These are phyloP conservation scores for Pyracantha coccinea DNA, from an alignment of 331 rosid genomes.

Conservation along the genomic window DNA sequence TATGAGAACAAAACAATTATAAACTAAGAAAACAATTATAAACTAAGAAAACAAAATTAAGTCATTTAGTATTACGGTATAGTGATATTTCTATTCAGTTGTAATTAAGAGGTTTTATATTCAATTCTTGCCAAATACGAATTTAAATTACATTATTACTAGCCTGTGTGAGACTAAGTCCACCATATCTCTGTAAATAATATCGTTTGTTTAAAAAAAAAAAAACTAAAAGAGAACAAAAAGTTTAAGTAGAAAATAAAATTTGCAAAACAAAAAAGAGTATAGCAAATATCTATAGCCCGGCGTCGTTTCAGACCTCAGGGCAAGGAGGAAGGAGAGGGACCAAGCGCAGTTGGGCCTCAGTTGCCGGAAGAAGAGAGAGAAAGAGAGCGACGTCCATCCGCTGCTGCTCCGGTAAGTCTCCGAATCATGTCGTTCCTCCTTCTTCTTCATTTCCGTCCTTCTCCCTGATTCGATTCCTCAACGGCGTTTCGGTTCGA, in stretches of 20 bases:
- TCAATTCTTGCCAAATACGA: fast-evolving
- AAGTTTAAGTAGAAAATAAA: no score
- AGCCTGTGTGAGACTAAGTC: fast-evolving
- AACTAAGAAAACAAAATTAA: no score
- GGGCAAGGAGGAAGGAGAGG: neutral
- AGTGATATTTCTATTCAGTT: fast-evolving
- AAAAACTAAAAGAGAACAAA: no score
- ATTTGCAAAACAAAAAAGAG: neutral
- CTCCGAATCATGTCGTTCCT: neutral
- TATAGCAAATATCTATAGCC: neutral
- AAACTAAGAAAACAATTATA: no score
- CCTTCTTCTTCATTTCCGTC: neutral
- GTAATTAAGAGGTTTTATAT: fast-evolving
- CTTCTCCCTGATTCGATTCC: neutral
- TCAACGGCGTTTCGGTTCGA: neutral
- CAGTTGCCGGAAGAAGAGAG: neutral
- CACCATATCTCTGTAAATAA: fast-evolving
- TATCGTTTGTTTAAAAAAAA: no score
- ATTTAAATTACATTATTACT: no score
- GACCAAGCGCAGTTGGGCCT: neutral
- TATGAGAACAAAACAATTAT: no score
- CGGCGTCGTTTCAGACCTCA: neutral
- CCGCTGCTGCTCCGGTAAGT: neutral
- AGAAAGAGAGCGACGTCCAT: neutral
- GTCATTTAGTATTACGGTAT: fast-evolving